These are phyloP conservation scores for Fusarium sp. DNA, from an alignment of 2,329 filamentous ascomycete genomes.

Conservation along the genomic window DNA sequence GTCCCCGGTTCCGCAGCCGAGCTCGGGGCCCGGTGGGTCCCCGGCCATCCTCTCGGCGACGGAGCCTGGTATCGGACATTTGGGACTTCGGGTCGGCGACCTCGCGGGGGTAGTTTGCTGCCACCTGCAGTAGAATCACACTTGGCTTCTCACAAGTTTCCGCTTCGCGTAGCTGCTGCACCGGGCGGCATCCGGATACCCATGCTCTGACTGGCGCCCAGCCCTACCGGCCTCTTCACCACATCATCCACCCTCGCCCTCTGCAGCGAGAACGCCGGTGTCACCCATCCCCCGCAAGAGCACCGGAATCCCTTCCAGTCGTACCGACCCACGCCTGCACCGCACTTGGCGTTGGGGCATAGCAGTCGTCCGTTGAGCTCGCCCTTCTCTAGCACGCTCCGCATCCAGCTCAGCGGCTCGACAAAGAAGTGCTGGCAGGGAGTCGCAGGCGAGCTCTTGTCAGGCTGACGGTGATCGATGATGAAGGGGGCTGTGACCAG, in stretches of 20 bases:
- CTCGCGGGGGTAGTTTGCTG: background rate
- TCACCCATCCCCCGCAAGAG: constrained; percentile 90
- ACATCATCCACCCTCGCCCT: constrained; percentile 83
- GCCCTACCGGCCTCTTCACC: constrained; percentile 40
- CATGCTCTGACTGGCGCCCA: constrained; percentile 45
- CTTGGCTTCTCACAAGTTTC: constrained; percentile 48
- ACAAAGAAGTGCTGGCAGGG: constrained; percentile 88
- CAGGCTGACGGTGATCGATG: constrained; percentile 66
- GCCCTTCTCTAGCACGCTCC: constrained; percentile 81
- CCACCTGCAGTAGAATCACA: background rate
- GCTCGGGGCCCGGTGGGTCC: background rate
- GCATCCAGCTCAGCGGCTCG: constrained; percentile 96
- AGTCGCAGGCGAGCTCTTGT: constrained; percentile 28
- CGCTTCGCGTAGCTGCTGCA: constrained; percentile 44
- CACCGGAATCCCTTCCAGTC: constrained; percentile 97
- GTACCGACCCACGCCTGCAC: constrained; percentile 88
- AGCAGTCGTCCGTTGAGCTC: constrained; percentile 85
- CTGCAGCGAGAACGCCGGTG: constrained; percentile 88
- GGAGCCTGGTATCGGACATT: constrained; percentile 1
- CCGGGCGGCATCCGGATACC: constrained; percentile 69
- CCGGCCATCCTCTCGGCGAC: constrained; percentile 15
- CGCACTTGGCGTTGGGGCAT: constrained; percentile 84
- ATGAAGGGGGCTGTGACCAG: constrained; percentile 71
- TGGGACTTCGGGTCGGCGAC: constrained; percentile 19
- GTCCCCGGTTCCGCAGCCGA: constrained; percentile 4